These are phyloP conservation scores for Colletotrichum tabaci DNA, from an alignment of 2,329 filamentous ascomycete genomes.

Conservation along the genomic window DNA sequence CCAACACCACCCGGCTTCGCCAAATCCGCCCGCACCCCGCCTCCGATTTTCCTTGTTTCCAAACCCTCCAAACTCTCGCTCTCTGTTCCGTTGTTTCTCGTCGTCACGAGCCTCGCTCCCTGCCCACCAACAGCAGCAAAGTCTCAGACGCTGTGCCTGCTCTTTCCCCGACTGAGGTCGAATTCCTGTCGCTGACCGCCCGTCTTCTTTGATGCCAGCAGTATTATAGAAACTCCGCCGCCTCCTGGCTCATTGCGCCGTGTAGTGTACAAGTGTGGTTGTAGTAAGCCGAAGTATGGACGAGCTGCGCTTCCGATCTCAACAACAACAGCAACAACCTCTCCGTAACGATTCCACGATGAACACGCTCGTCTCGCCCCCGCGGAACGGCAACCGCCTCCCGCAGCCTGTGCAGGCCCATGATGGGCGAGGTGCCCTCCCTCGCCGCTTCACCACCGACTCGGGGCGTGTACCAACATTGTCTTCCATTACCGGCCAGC, in stretches of 20 bases:
- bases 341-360: constrained; percentile 83
- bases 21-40: constrained; percentile 36
- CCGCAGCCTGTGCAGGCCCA: constrained; percentile 67
- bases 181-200: constrained; percentile 37
- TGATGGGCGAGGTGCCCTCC: constrained; percentile 83
- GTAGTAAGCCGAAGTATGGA: constrained; percentile 72
- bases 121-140: background rate
- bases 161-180: background rate
- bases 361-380: constrained; percentile 81
- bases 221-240: constrained; percentile 54
- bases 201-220: constrained; percentile 42
- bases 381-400: constrained; percentile 77
- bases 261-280: constrained; percentile 63
- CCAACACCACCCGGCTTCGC: constrained; percentile 36
- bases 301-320: constrained; percentile 83
- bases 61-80: constrained; percentile 27
- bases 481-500: constrained; percentile 71
- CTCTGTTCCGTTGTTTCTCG: constrained; percentile 35
- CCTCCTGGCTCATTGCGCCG: constrained; percentile 50
- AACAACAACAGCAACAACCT: constrained; percentile 83
- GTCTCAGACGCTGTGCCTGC: background rate
- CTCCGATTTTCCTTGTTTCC: constrained; percentile 40
- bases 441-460: constrained; percentile 95
- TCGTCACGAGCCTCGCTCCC: constrained; percentile 19
- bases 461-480: constrained; percentile 85